Evolutionary conservation across 2,329 filamentous ascomycete genomes (phyloP).

Genomic region (Didymella segeticola): DNA sequence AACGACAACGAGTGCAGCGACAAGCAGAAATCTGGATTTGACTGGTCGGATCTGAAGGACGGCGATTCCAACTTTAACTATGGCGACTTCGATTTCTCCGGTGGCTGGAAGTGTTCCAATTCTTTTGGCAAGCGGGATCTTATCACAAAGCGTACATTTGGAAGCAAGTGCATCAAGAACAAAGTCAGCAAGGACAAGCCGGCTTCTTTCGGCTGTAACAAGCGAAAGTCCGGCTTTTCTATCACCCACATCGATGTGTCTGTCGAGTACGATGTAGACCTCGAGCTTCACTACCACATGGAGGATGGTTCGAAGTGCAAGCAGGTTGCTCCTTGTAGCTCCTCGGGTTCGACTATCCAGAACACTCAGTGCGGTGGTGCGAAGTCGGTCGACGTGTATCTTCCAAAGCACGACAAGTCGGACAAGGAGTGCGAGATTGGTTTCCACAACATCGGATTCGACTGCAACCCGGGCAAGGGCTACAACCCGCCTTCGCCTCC

Average conservation of each 20-base stretch:
- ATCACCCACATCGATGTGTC: slow-evolving; percentile 76
- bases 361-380: slow-evolving; percentile 95
- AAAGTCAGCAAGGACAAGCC: slow-evolving; percentile 59
- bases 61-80: slow-evolving; percentile 65
- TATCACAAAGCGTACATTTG: slow-evolving; percentile 54
- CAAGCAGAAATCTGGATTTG: slow-evolving; percentile 73
- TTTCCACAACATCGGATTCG: slow-evolving; percentile 76
- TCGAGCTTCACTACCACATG: slow-evolving; percentile 90
- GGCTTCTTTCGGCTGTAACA: slow-evolving; percentile 71
- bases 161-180: slow-evolving; percentile 52
- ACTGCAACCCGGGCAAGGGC: slow-evolving; percentile 61
- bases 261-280: slow-evolving; percentile 75
- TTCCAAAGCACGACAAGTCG: slow-evolving; percentile 58
- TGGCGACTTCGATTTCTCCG: slow-evolving; percentile 68
- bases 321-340: slow-evolving; percentile 61
- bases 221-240: slow-evolving; percentile 67
- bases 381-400: slow-evolving; percentile 74
- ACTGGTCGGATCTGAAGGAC: slow-evolving; percentile 68
- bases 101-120: slow-evolving; percentile 72
- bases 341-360: slow-evolving; percentile 68
- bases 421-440: slow-evolving; percentile 70
- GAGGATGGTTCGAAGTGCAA: slow-evolving; percentile 82
- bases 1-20: slow-evolving; percentile 77
- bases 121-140: slow-evolving; percentile 66
- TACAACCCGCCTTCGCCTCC: slow-evolving; percentile 33